These are phyloP conservation scores for Flaveria brownii DNA, from an alignment of 129 eudicot species.

Conservation along the genomic window DNA sequence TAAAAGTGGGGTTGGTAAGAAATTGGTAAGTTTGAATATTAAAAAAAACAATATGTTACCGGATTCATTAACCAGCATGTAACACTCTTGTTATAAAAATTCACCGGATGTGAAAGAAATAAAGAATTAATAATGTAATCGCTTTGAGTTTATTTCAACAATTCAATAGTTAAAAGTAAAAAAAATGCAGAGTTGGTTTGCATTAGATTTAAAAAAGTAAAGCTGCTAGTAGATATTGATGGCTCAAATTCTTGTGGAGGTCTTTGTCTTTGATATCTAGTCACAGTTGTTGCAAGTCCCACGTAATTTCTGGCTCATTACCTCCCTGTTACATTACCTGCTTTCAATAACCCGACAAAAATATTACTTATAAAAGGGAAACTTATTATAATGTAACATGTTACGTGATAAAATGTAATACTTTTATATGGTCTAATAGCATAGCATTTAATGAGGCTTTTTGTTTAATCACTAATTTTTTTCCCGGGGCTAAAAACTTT, in stretches of 20 bases:
- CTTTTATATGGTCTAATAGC: not conserved
- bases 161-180: not conserved
- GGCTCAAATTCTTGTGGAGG: conserved; percentile 28
- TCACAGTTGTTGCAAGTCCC: conserved; percentile 18
- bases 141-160: too few relatives aligned
- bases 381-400: not conserved
- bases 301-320: conserved; percentile 28
- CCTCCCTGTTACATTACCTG: conserved; percentile 22
- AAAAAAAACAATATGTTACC: not conserved
- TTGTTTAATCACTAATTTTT: not conserved
- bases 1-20: conserved; percentile 10
- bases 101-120: too few relatives aligned
- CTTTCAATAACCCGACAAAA: not conserved
- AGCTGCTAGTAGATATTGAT: too few relatives aligned
- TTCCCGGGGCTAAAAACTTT: not conserved
- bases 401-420: not conserved
- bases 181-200: not conserved
- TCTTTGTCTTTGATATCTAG: conserved; percentile 27
- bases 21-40: not conserved
- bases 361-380: not conserved
- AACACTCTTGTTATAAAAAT: too few relatives aligned
- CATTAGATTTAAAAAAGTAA: too few relatives aligned
- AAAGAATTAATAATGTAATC: too few relatives aligned
- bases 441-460: not conserved
- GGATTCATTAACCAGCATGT: too few relatives aligned